Evolutionary conservation across 208 protist genomes (phyloP), one percentile per base, ranked within the genome.

Genomic region (Leishmania gerbilli): DNA sequence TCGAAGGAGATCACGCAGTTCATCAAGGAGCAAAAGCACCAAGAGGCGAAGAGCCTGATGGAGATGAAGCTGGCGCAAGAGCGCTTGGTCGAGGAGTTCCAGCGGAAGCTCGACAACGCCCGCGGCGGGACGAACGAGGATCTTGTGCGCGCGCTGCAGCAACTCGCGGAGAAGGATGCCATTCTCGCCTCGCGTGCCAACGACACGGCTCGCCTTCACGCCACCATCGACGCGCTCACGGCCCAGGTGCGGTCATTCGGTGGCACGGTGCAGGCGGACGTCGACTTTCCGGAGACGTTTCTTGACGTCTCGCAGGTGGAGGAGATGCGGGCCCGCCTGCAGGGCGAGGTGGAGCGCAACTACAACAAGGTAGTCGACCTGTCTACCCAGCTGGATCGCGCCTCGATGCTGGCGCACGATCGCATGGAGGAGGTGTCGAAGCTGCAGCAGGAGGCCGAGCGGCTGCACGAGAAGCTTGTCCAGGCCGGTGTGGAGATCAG

Each of bases 281-380:
- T 89, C 8, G 79, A 84, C 42, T 92, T 94, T 55, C 87, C 92
- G 0, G 87, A 93, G 42, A 95, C 90, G 0, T 97, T 90, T 68
- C 82, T 97, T 27, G 93, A 97, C 56, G 89, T 97, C 72, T 87
- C 90, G 51, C 93, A 97, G 85, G 91, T 95, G 71, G 92, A 97
- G 79, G 93, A 97, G 85, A 94, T 97, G 78, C 89, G 92, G 79
- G 65, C 58, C 2, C 85, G 83, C 34, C 80, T 95, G 60, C 80
- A 90, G 74, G 84, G 83, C 2, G 93, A 97, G 74, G 60, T 90
- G 58, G 90, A 95, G 60, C 87, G 92, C 5, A 83, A 93, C 56
- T 86, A 85, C 55, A 84, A 88, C 67, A 97, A 97, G 80, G 87
- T 86, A 8, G 87, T 92, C 1, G 91, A 95, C 65, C 81, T 97